phyloP scores from a whole-genome alignment of 192 early-diverging fungal genomes.

The Lobosporangium transversale region DNA sequence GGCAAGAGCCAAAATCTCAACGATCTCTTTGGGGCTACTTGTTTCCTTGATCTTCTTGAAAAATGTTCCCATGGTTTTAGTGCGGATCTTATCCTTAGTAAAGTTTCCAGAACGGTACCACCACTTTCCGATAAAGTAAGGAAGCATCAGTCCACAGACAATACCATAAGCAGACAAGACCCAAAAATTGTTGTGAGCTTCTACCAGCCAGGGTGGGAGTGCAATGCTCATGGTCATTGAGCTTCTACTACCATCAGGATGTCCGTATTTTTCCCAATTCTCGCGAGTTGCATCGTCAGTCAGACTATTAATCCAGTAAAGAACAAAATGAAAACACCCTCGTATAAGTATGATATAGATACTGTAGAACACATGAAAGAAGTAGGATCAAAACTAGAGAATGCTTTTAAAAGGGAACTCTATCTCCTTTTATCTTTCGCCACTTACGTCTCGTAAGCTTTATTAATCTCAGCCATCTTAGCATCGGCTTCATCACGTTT shows the following conservation, averaged over 20 bases:
- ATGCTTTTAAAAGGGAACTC: too few species aligned
- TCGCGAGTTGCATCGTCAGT: conserved; percentile 91
- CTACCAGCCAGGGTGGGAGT: conserved; percentile 90
- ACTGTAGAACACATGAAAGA: too few species aligned
- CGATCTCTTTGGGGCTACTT: conserved; percentile 69
- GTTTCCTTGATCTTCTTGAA: conserved; percentile 91
- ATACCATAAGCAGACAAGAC: conserved; percentile 88
- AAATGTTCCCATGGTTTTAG: conserved; percentile 89
- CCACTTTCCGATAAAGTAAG: conserved; percentile 91
- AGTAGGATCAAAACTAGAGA: too few species aligned
- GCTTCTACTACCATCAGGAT: conserved; percentile 87
- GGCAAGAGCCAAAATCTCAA: conserved; percentile 80
- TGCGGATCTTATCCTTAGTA: conserved; percentile 91
- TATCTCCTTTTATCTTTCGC: not conserved
- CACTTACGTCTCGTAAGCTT: conserved; percentile 90
- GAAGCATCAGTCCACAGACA: conserved; percentile 89
- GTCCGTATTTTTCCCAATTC: conserved; percentile 95
- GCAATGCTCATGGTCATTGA: conserved; percentile 88
- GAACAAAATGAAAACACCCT: not conserved
- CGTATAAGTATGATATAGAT: too few species aligned
- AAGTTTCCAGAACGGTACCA: conserved; percentile 91
- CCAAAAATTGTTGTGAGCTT: conserved; percentile 83
- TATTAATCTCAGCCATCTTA: conserved; percentile 87
- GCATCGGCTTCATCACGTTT: conserved; percentile 74
- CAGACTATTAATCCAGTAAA: conserved; percentile 57